These are phyloP conservation scores for Aspergillus conjunctus DNA, from an alignment of 495 filamentous ascomycete genomes.

Conservation along the genomic window DNA sequence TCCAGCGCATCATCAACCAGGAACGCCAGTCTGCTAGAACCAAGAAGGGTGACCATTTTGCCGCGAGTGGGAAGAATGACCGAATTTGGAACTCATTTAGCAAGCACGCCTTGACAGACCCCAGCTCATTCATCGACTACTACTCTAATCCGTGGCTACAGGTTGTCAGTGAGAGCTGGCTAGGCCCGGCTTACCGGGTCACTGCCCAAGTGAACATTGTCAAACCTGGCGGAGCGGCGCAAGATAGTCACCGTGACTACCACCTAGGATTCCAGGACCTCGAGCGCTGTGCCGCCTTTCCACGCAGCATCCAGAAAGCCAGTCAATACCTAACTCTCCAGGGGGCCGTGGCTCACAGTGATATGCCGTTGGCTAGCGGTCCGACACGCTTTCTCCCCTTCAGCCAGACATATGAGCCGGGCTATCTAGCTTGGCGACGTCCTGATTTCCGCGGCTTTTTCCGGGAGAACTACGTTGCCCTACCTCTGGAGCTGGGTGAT, in stretches of 20 bases:
- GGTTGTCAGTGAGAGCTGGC: constrained; percentile 48
- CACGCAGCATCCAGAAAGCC: constrained; percentile 45
- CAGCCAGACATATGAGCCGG: constrained; percentile 52
- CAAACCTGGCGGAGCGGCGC: constrained; percentile 52
- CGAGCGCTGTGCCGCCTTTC: constrained; percentile 38
- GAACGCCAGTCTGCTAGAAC: constrained; percentile 30
- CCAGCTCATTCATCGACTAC: constrained; percentile 51
- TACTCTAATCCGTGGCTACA: constrained; percentile 57
- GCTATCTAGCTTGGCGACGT: constrained; percentile 54
- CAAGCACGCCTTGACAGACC: constrained; percentile 53
- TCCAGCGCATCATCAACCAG: constrained; percentile 44
- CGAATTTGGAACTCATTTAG: constrained; percentile 62
- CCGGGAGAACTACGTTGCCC: constrained; percentile 43
- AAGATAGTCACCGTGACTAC: constrained; percentile 58
- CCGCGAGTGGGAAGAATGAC: constrained; percentile 47
- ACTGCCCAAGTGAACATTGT: constrained; percentile 61
- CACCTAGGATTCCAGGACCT: constrained; percentile 57
- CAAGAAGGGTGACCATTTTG: constrained; percentile 58
- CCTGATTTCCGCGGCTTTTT: constrained; percentile 52
- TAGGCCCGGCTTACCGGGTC: constrained; percentile 55
- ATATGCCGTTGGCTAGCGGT: constrained; percentile 55
- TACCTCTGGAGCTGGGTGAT: constrained; percentile 52
- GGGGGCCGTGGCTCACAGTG: constrained; percentile 57
- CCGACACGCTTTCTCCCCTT: constrained; percentile 58
- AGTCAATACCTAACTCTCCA: constrained; percentile 57